These are phyloP conservation scores for Eucalyptus camaldulensis DNA, from an alignment of 345 rosid genomes.

Conservation along the genomic window DNA sequence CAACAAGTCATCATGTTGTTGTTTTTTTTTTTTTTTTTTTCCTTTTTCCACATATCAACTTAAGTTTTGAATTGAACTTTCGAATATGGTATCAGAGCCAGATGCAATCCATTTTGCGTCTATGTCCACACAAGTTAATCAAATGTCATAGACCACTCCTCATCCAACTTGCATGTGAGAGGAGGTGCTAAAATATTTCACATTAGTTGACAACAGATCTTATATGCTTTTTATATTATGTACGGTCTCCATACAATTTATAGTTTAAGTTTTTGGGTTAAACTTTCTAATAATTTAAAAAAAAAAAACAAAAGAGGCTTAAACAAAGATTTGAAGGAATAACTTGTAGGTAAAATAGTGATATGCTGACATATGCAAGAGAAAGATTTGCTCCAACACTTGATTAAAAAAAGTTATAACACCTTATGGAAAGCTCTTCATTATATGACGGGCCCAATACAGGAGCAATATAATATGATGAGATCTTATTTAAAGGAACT, in stretches of 20 bases:
- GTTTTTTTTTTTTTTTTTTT: too few species aligned
- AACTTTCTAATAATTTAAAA: neutral
- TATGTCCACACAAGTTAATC: neutral
- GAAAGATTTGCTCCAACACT: neutral
- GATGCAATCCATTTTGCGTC: neutral
- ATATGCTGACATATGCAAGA: neutral
- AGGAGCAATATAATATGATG: neutral
- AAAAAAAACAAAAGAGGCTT: neutral
- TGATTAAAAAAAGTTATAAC: neutral
- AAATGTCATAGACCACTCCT: neutral
- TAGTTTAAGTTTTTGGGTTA: neutral
- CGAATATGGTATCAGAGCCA: neutral
- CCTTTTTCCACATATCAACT: neutral
- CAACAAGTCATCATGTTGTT: neutral
- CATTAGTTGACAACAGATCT: neutral
- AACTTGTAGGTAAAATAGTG: neutral
- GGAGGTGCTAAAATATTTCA: neutral
- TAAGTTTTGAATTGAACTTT: neutral
- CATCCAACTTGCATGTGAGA: neutral
- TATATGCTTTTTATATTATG: neutral
- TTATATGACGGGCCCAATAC: neutral
- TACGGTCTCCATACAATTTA: neutral
- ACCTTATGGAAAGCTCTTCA: neutral
- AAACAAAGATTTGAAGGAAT: neutral
- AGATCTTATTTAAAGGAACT: neutral